A percentile compares a stretch with the other conserved stretches of the same genome.
Evolutionary conservation across 2,329 filamentous ascomycete species (phyloP).

Genomic region (Fusarium sp.): DNA sequence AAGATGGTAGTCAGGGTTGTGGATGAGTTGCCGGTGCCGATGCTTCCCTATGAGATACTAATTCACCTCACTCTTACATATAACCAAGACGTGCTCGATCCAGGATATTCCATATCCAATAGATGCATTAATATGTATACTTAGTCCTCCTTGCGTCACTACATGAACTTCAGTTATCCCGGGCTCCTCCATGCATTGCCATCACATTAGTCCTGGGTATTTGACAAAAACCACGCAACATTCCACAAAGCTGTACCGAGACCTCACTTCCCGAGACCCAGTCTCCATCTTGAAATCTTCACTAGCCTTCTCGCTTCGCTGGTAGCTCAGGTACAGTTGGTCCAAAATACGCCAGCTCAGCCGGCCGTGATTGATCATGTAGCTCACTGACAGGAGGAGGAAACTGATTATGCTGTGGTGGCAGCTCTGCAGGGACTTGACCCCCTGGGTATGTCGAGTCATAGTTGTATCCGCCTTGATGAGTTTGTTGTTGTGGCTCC

Average conservation of each 20-base stretch:
- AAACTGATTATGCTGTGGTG: neutral
- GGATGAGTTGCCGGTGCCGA: neutral
- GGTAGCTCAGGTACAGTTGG: neutral
- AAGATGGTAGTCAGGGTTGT: neutral
- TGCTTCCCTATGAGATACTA: neutral
- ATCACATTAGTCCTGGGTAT: neutral
- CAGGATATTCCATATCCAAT: too few relatives aligned
- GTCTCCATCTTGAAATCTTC: neutral
- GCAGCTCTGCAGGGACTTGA: neutral
- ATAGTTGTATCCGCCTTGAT: neutral
- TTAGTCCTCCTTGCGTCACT: neutral
- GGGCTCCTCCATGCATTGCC: neutral
- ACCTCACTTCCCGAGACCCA: neutral
- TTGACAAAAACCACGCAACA: neutral
- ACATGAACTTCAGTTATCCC: neutral
- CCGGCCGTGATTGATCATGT: neutral
- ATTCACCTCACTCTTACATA: neutral
- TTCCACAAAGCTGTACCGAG: neutral
- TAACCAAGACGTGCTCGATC: too few relatives aligned
- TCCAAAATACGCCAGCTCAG: neutral
- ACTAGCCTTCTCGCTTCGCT: neutral
- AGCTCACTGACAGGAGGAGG: neutral
- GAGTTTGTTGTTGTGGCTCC: neutral
- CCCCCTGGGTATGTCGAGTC: neutral
- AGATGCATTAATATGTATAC: too few relatives aligned